These are phyloP conservation scores for Cystobasidium slooffiae DNA, from an alignment of 1,284 basidiomycete genomes.

Conservation along the genomic window DNA sequence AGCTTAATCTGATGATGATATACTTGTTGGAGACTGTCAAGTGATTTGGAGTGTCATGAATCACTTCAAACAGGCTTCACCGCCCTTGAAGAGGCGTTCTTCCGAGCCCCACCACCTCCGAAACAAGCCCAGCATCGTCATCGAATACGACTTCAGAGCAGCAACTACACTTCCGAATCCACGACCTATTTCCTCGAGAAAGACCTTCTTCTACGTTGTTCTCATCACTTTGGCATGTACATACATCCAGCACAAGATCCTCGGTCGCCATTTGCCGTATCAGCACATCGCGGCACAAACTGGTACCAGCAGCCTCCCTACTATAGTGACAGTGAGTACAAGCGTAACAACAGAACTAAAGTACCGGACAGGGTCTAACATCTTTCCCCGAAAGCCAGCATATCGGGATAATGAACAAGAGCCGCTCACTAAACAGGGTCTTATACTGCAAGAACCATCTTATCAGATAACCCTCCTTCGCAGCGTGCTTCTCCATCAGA, in stretches of 20 bases:
- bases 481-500: constrained; percentile 13
- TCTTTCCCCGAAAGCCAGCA: not conserved
- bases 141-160: not conserved
- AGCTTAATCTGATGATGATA: not conserved
- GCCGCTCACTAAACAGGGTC: not conserved
- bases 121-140: constrained; percentile 3
- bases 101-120: not conserved
- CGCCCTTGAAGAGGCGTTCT: not conserved
- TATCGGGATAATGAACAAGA: not conserved
- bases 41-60: not conserved
- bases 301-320: not conserved
- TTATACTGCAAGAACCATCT: constrained; percentile 24
- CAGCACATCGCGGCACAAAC: not conserved
- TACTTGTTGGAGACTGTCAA: not conserved
- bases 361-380: not conserved
- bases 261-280: not conserved
- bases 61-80: not conserved
- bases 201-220: not conserved
- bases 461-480: constrained; percentile 27
- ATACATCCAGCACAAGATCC: not conserved
- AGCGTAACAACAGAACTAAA: not conserved
- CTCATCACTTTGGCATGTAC: not conserved
- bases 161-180: not conserved
- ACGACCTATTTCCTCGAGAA: not conserved
- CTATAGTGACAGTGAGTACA: not conserved